Base-by-base conservation (phyloP, 495 filamentous ascomycete genomes). In the Lophiostoma macrostomum region DNA sequence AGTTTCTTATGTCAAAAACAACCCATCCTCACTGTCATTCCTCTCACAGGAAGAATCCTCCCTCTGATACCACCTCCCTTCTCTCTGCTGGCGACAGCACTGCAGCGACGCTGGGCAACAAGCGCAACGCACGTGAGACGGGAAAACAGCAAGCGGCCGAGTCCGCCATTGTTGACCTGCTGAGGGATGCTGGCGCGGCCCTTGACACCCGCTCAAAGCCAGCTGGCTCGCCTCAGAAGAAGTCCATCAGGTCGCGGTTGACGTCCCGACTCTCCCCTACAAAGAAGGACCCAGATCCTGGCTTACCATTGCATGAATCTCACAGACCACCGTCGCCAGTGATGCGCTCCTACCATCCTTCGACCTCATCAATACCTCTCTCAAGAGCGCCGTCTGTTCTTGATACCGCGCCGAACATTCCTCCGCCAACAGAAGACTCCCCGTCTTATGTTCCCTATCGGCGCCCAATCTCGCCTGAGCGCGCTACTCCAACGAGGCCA, bases 401-500 rank as follows among this genome's bases (percentile, higher is more conserved):
- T 14, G 72, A 77, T 22, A 73, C 68, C 23, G 72, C 73, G 5
- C 79, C 82, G 1, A 73, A 67, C 18, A 77, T 85, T n/a, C 76
- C 76, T 1, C 78, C 81, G 18, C 80, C 80, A 2, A 61, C 69
- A 10, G 67, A 68, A 5, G 79, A 80, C 56, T 54, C 73, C 28
- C 67, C 78, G 47, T 42, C 74, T 36, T 76, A 81, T 67, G 41
- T 64, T 6, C 52, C 68, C 27, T 69, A 65, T 54, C 50, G 50
- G 4, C 49, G 64, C 7, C 57, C 70, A 8, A 22, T 56, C n/a
- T 70, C 78, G 52, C 69, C 76, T 20, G 53, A 48, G 64, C 65
- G 50, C 23, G 13, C 46, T 5, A 83, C 87, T 23, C 82, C 87
- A 0, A 77, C 74, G 0, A 69, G 88, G 36, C 79, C 90, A 11